phyloP scores from a whole-genome alignment of 306 rosid species.

The Trifolium subterraneum region DNA sequence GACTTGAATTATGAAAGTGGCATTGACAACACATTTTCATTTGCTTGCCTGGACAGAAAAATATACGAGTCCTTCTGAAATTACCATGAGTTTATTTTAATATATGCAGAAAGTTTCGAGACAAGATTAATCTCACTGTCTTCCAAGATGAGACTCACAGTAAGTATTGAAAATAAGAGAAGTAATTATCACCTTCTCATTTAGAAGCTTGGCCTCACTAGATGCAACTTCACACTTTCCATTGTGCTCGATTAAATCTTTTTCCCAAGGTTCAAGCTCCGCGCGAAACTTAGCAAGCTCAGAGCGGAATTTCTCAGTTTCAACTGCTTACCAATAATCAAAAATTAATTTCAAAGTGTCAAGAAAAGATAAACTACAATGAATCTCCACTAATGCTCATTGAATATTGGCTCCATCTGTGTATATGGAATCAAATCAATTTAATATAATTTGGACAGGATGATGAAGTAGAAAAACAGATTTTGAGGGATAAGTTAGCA shows the following conservation, averaged over 20 bases:
- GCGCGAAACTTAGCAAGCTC: conserved; percentile 85
- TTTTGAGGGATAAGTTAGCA: background rate
- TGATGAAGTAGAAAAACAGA: background rate
- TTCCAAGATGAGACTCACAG: conserved; percentile 28
- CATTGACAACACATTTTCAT: background rate
- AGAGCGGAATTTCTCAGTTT: conserved; percentile 78
- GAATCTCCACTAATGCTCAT: background rate
- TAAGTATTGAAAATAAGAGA: conserved; percentile 13
- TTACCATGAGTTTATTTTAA: conserved; percentile 15
- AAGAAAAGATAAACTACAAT: conserved; percentile 1
- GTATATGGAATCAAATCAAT: background rate
- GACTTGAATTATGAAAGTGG: background rate
- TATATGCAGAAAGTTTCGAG: background rate
- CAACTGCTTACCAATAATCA: conserved; percentile 64
- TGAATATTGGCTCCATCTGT: conserved; percentile 27
- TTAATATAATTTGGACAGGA: no score
- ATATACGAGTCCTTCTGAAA: background rate
- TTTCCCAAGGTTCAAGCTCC: conserved; percentile 97
- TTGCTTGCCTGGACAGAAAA: background rate
- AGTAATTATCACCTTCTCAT: conserved; percentile 70
- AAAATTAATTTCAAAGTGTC: conserved; percentile 11
- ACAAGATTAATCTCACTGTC: background rate
- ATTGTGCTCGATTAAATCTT: conserved; percentile 82
- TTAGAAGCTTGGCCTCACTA: conserved; percentile 73
- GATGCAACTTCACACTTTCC: conserved; percentile 90